phyloP scores from a whole-genome alignment of 768 basidiomycete genomes.

The Mrakia gelida region DNA sequence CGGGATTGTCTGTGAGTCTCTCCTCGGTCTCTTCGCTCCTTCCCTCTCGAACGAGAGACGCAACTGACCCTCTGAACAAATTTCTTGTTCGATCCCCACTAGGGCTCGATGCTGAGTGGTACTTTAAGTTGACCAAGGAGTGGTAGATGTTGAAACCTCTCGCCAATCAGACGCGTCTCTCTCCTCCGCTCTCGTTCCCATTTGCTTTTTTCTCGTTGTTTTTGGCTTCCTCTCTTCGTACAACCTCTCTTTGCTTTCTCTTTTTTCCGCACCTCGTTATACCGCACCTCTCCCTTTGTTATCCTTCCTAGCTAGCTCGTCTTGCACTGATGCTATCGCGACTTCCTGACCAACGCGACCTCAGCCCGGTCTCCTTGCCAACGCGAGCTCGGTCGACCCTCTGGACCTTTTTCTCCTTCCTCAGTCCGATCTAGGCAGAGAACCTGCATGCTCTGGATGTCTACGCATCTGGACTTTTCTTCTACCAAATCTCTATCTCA shows the following conservation, averaged over 20 bases:
- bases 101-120: constrained; percentile 72
- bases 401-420: too few relatives aligned
- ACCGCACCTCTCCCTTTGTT: neutral
- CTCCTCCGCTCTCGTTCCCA: neutral
- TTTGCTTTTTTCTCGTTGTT: neutral
- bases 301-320: neutral
- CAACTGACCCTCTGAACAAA: neutral
- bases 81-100: neutral
- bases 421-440: too few relatives aligned
- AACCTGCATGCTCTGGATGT: too few relatives aligned
- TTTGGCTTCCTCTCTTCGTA: neutral
- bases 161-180: neutral
- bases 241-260: too few relatives aligned
- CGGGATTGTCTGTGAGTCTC: constrained; percentile 43
- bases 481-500: too few relatives aligned
- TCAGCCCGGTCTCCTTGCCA: too few relatives aligned
- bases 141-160: constrained; percentile 54
- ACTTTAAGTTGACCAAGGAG: constrained; percentile 85
- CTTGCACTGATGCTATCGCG: neutral
- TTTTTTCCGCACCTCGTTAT: neutral
- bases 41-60: neutral
- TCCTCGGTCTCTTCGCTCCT: constrained; percentile 48
- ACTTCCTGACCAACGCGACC: neutral
- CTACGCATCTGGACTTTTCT: too few relatives aligned
- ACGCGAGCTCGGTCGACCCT: too few relatives aligned